Evolutionary conservation across 495 filamentous ascomycete genomes (phyloP), one percentile per base, ranked within the genome.

Genomic region (Xylaria telfairii): DNA sequence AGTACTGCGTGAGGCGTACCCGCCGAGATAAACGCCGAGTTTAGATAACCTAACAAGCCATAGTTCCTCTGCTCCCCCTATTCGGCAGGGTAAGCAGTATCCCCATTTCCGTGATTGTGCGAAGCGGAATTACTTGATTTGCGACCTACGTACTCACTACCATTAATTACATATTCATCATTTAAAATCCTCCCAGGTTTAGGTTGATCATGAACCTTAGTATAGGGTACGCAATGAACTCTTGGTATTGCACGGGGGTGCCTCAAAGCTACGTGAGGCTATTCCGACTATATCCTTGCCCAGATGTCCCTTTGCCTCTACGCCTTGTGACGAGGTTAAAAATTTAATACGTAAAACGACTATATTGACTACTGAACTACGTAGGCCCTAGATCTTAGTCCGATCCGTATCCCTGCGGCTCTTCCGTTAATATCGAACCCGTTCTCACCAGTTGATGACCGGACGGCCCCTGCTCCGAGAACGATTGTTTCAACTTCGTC

Each of bases 361-460:
- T 26, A 3, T 5, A 9, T 19, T 54, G 24, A 4, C 7, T 54
- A 30, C 26, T n/a, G n/a, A n/a, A n/a, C 15, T 26, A 51, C 24
- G 8, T 28, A 17, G 26, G 8, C 5, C 1, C 28, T 37, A n/a
- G 17, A 4, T 7, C 13, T 15, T 19, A 56, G 32, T 54, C 30
- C 4, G 4, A 53, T 3, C 32, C 17, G 17, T 56, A 67, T 7
- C 34, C 44, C 8, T 67, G 37, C 1, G 51, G 64, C 30, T 67
- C 47, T 6, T 56, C 73, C 24, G 66, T 66, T 47, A 57, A 70
- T 32, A 73, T 66, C 4, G 68, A 73, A 26, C 56, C 51, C 17
- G 53, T 70, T 62, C 57, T 71, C 2, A 57, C 44, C 19, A 72
- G 2, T 32, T 59, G 30, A 17, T 24, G 42, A n/a, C 30, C 28